Percentiles rank a stretch among this genome's conserved stretches.
These are phyloP conservation scores for Eutrema salsugineum DNA, from an alignment of 441 rosid species.

Conservation along the genomic window DNA sequence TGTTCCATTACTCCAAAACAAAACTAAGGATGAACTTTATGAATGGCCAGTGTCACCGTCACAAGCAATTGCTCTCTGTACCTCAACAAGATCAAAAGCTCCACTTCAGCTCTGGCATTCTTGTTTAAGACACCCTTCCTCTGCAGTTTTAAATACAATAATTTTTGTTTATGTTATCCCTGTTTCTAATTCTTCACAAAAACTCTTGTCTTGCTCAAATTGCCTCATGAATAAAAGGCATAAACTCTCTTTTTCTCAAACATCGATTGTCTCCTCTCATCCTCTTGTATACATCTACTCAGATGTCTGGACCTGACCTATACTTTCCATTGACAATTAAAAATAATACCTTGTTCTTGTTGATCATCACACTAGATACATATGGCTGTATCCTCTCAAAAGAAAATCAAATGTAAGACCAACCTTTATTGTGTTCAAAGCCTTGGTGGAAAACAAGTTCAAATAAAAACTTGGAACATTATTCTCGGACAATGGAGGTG, in stretches of 20 bases:
- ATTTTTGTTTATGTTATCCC: background rate
- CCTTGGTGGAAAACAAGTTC: too few species aligned
- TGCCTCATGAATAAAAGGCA: background rate
- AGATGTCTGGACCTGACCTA: background rate
- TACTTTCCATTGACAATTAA: background rate
- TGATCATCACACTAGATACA: background rate
- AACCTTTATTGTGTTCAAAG: background rate
- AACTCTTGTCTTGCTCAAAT: background rate
- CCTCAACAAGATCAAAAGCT: background rate
- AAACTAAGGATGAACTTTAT: background rate
- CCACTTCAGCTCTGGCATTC: background rate
- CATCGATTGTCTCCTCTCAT: background rate
- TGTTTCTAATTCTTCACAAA: background rate
- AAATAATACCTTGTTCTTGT: background rate
- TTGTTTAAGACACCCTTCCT: background rate
- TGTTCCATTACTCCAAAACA: background rate
- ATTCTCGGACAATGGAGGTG: background rate
- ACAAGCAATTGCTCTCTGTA: background rate
- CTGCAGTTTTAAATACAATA: background rate
- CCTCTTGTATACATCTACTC: background rate
- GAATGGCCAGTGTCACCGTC: background rate
- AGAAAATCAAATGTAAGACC: background rate
- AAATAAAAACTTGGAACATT: too few species aligned
- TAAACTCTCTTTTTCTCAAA: background rate
- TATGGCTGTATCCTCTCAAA: background rate